phyloP scores from a whole-genome alignment of 2,329 filamentous ascomycete species.

The Stachybotrys chartarum region DNA sequence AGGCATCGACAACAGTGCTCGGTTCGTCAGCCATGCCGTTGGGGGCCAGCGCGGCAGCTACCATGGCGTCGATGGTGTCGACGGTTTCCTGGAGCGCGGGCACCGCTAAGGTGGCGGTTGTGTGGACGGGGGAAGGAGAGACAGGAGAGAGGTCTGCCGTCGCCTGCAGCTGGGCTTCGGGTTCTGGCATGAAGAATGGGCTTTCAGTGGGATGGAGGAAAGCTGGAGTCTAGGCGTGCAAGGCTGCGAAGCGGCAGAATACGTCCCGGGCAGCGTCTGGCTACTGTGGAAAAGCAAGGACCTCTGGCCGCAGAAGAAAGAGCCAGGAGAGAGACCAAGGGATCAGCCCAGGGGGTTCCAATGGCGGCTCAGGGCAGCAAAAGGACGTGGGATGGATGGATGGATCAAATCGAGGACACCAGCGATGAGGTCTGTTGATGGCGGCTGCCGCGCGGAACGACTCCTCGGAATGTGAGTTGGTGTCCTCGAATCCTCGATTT shows the following conservation, averaged over 20 bases:
- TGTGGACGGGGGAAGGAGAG: conserved; percentile 41
- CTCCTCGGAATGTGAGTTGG: too few relatives aligned
- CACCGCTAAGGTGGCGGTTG: conserved; percentile 37
- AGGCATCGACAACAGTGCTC: conserved; percentile 21
- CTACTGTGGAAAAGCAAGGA: neutral
- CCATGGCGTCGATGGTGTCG: conserved; percentile 42
- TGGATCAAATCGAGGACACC: neutral
- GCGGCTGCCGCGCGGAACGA: too few relatives aligned
- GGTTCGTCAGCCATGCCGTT: conserved; percentile 20
- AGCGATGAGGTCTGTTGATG: neutral
- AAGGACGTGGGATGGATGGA: neutral
- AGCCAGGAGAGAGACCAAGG: neutral
- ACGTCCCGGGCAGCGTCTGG: neutral
- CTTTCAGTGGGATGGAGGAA: neutral
- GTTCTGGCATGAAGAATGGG: conserved; percentile 36
- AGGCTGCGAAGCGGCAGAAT: neutral
- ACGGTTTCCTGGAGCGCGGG: conserved; percentile 46
- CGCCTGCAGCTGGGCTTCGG: conserved; percentile 40
- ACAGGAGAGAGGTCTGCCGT: conserved; percentile 45
- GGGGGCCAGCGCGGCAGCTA: conserved; percentile 23
- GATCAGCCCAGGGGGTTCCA: neutral
- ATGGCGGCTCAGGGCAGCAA: neutral
- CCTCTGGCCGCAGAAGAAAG: neutral
- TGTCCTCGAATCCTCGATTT: neutral
- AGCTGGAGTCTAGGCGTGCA: neutral